Evolutionary conservation across 1,284 basidiomycete genomes (phyloP), one percentile per base, ranked within the genome.

Genomic region (Ceratobasidium papillatum): DNA sequence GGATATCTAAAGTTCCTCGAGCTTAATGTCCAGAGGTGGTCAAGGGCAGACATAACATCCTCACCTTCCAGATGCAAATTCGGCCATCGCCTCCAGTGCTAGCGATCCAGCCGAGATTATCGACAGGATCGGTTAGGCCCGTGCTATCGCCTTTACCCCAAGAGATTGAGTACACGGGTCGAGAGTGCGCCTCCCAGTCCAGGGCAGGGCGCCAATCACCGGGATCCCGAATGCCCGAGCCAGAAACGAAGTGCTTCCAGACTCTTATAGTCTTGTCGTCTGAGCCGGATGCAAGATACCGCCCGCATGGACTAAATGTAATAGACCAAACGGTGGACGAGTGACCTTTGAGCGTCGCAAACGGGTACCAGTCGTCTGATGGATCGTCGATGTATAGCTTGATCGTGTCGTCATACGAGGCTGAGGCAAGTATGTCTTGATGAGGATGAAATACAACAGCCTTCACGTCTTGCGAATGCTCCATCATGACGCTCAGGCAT

Each of bases 381-480:
- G 95, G 95, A 81, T 99, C 97, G 81, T 99, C 96, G 75, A 94
- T 84, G 82, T 98, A 97, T 30, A 99, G 88, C 79, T 95, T 95
- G 82, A 99, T 94, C 7, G 94, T 94, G 80, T 99, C 95, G 81
- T 99, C 98, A 83, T 99, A 99, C 0, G 96, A 98, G 9, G 91
- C 95, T 3, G 96, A 98, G 11, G 97, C 98, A 69, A 99, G 91
- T 74, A 99, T 93, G 91, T 99, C 97, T 84, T 99, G 95, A 8
- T 85, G 87, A 2, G 98, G 97, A 84, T 99, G 96, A 95, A 96
- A 99, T 8, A 92, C 88, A 11, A 99, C 91, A 74, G 87, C 92
- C 83, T 99, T 99, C 77, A 99, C 96, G 80, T 99, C 98, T 82
- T 99, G 97, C 0, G 88, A 88, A 80, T 99, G 98, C 79, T 99